These are phyloP conservation scores for Melaleuca quinquenervia DNA, from an alignment of 345 rosid genomes.

Conservation along the genomic window DNA sequence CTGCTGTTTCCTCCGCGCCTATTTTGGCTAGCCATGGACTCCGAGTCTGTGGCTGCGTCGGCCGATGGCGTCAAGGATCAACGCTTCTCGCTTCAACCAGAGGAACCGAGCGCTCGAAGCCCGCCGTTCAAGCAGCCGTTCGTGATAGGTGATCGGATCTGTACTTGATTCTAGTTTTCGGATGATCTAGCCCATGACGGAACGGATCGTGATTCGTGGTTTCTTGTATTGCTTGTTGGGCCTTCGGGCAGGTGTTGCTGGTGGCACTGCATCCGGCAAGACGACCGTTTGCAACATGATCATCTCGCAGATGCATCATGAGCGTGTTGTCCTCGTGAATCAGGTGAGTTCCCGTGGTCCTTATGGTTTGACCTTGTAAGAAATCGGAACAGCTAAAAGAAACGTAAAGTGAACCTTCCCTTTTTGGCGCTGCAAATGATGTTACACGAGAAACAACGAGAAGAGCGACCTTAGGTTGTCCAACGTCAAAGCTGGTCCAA, in stretches of 20 bases:
- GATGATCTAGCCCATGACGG: background rate
- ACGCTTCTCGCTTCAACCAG: constrained; percentile 10
- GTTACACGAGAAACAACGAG: background rate
- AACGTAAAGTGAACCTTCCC: background rate
- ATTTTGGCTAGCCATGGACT: constrained; percentile 16
- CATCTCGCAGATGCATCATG: constrained; percentile 82
- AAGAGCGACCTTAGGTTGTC: background rate
- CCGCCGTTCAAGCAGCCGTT: constrained; percentile 58
- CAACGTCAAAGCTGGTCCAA: background rate
- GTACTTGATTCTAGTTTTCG: background rate
- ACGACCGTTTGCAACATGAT: constrained; percentile 91
- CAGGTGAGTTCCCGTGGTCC: constrained; percentile 28
- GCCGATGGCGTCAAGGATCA: constrained; percentile 16
- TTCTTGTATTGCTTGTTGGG: background rate
- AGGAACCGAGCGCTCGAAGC: constrained; percentile 8
- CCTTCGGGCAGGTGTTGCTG: constrained; percentile 56
- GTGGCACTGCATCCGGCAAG: constrained; percentile 93
- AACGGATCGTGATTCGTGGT: background rate
- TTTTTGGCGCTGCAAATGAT: background rate
- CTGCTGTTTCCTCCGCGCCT: background rate
- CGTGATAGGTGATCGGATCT: constrained; percentile 35
- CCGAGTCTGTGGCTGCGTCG: background rate
- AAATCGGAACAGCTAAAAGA: background rate
- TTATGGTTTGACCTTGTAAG: background rate
- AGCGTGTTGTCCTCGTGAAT: constrained; percentile 71